These are phyloP conservation scores for Talaromyces sp. DNA, from an alignment of 2,329 filamentous ascomycete genomes.

Conservation along the genomic window DNA sequence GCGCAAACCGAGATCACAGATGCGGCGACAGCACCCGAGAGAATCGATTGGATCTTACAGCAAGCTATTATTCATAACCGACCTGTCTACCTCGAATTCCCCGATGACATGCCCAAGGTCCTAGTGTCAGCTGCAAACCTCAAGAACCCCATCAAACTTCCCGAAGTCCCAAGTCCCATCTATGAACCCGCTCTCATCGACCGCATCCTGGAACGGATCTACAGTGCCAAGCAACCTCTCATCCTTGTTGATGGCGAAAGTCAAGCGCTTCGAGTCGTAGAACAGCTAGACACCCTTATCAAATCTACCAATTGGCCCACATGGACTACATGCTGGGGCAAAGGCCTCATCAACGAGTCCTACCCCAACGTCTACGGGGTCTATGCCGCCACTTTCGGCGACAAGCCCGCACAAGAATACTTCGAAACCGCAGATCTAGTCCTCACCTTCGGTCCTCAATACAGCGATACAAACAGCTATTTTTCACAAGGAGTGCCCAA, in stretches of 20 bases:
- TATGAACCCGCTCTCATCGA: slow-evolving; percentile 28
- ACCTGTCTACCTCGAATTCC: slow-evolving; percentile 60
- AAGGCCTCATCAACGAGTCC: slow-evolving; percentile 55
- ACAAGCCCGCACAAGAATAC: slow-evolving; percentile 33
- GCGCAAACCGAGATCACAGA: slow-evolving; percentile 54
- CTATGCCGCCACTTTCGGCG: slow-evolving; percentile 50
- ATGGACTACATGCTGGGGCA: slow-evolving; percentile 52
- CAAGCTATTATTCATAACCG: slow-evolving; percentile 57
- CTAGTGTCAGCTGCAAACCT: slow-evolving; percentile 25
- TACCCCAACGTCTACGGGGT: slow-evolving; percentile 54
- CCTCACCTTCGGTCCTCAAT: slow-evolving; percentile 37
- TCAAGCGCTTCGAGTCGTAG: slow-evolving; percentile 45
- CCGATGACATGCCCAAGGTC: slow-evolving; percentile 54
- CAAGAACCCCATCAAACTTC: slow-evolving; percentile 19
- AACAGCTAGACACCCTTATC: slow-evolving; percentile 49
- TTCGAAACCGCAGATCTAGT: slow-evolving; percentile 46
- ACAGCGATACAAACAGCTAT: slow-evolving; percentile 55
- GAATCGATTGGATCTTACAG: slow-evolving; percentile 56
- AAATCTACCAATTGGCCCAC: slow-evolving; percentile 51
- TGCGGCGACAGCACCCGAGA: slow-evolving; percentile 47
- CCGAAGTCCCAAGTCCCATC: slow-evolving; percentile 10
- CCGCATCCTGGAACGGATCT: slow-evolving; percentile 46
- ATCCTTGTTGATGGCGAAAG: slow-evolving; percentile 58
- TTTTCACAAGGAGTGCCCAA: slow-evolving; percentile 81
- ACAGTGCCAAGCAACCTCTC: slow-evolving; percentile 50